Base-by-base conservation (phyloP, 1,139 yeast genomes). In the Yamadazyma conglobata region DNA sequence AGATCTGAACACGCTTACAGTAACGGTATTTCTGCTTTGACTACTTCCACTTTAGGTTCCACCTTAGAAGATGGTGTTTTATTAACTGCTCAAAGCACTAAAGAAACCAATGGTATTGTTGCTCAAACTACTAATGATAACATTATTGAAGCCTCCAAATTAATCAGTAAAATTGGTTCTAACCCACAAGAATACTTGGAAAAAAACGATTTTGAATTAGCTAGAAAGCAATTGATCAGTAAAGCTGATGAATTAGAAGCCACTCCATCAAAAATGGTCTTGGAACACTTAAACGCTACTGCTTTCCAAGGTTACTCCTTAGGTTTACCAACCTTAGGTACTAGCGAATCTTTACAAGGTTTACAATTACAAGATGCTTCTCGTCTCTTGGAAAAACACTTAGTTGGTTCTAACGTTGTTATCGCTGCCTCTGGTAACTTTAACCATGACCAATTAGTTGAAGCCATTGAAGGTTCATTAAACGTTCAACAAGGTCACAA, bases 231-330 rank as follows among this genome's bases (percentile, higher is more conserved):
- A 31, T 60, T 63, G 42, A 48, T 58, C 32, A 58, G 61, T 16
- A 46, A 58, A 38, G 68, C 74, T 32, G 63, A 57, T 24, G 61
- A 59, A 22, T 52, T 72, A 35, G 82, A 75, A 59, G 42, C 56
- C 27, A 52, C 52, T 44, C 77, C 77, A 38, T 50, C 63, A 31
- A 45, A 60, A 39, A 71, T 60, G 68, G 82, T 79, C 30, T 53
- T 77, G 47, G 85, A 80, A 61, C 93, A 84, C 60, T 72, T 83
- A 65, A 76, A 77, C 50, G 74, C 88, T 39, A 73, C 88, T 39
- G 93, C 93, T 34, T 84, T 74, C 82, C 94, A 83, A 64, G 86
- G 87, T 51, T 79, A 85, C 50, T 79, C 91, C 15, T 69, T 83
- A 47, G 82, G 81, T 33, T 68, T 83, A 56, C 93, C 94, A 58